Conservation (phyloP, 2,329 filamentous ascomycete genomes). For the Apiospora marii region DNA sequence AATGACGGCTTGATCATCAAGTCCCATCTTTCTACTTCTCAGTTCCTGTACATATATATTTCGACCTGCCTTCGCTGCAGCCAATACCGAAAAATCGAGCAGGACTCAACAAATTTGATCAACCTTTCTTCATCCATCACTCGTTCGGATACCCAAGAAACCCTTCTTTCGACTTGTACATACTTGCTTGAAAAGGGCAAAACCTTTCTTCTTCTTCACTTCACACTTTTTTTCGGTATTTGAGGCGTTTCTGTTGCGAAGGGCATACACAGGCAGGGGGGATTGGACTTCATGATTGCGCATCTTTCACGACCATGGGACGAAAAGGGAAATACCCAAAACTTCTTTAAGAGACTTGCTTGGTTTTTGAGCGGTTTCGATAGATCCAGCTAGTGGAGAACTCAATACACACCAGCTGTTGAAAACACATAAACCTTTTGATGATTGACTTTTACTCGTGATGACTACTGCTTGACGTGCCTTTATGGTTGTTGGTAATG, state of each 20-base stretch:
- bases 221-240: slow-evolving; percentile 5
- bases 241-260: neutral
- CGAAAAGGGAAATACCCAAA: slow-evolving; percentile 19
- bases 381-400: neutral
- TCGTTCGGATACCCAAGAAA: neutral
- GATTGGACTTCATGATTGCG: slow-evolving; percentile 3
- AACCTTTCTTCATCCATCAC: slow-evolving; percentile 8
- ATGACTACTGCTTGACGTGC: neutral
- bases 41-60: slow-evolving; percentile 10
- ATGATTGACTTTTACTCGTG: neutral
- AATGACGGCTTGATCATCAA: neutral
- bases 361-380: neutral
- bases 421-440: neutral
- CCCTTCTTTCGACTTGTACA: slow-evolving; percentile 16
- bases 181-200: slow-evolving; percentile 9
- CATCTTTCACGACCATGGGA: slow-evolving; percentile 18
- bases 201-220: neutral
- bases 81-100: slow-evolving; percentile 21
- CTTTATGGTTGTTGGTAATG: neutral
- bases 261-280: neutral
- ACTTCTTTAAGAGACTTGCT: neutral
- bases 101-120: slow-evolving; percentile 12
- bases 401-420: slow-evolving; percentile 16
- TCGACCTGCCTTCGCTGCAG: neutral
- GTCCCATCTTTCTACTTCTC: neutral